Evolutionary conservation across 2,329 filamentous ascomycete genomes (phyloP).

Genomic region (Hypoxylon sp.): DNA sequence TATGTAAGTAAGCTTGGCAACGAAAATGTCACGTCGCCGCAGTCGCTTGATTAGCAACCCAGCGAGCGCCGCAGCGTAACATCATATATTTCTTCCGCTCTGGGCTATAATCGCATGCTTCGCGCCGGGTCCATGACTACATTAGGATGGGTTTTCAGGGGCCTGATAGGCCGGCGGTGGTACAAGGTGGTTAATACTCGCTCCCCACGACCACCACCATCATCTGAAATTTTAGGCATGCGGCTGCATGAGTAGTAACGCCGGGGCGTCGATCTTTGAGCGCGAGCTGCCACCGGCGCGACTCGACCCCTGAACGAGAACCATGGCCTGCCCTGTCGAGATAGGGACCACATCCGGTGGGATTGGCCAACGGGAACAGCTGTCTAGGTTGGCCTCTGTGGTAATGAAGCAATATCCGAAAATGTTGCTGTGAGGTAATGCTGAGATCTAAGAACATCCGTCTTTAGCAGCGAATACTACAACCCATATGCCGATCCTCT

Average conservation of each 20-base stretch:
- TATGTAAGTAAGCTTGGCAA: constrained; percentile 5
- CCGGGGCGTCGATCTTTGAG: constrained; percentile 30
- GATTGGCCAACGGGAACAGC: constrained; percentile 22
- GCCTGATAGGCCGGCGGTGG: constrained; percentile 22
- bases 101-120: constrained; percentile 28
- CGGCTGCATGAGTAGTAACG: constrained; percentile 35
- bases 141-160: constrained; percentile 17
- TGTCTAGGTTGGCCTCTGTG: constrained; percentile 30
- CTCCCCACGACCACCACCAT: constrained; percentile 23
- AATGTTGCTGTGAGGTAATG: constrained; percentile 23
- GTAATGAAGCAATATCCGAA: constrained; percentile 34
- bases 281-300: constrained; percentile 12
- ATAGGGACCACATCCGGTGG: constrained; percentile 29
- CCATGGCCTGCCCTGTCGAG: constrained; percentile 23
- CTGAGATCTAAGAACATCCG: constrained; percentile 25
- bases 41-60: constrained; percentile 31
- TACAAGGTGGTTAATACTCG: constrained; percentile 26
- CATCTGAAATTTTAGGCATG: constrained; percentile 31
- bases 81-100: constrained; percentile 33
- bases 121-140: constrained; percentile 25
- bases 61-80: constrained; percentile 21
- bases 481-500: constrained; percentile 40
- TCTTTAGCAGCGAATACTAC: constrained; percentile 20
- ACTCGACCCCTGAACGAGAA: constrained; percentile 28
- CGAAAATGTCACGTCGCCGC: constrained; percentile 26